These are phyloP conservation scores for Wickerhamia fluorescens DNA, from an alignment of 805 yeast genomes.

Conservation along the genomic window DNA sequence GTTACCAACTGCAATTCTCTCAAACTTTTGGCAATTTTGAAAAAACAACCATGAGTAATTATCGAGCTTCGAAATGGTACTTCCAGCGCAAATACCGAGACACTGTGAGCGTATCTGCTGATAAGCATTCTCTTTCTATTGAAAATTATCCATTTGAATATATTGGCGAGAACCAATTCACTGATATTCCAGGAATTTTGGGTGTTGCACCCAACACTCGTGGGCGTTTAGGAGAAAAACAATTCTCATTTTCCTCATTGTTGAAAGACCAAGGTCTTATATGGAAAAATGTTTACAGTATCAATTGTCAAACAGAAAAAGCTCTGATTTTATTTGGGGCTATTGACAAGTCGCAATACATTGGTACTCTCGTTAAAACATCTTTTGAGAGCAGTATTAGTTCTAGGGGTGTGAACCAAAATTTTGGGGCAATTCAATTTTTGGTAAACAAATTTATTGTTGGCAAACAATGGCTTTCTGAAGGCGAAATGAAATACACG, in stretches of 20 bases:
- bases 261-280: slow-evolving; percentile 8
- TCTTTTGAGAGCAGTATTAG: slow-evolving; percentile 9
- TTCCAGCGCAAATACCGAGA: neutral
- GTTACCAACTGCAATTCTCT: slow-evolving; percentile 1
- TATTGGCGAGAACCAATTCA: slow-evolving; percentile 2
- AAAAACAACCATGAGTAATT: neutral
- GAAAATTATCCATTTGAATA: slow-evolving; percentile 5
- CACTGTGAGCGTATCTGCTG: neutral
- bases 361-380: slow-evolving; percentile 13
- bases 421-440: too few relatives aligned
- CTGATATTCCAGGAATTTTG: slow-evolving; percentile 8
- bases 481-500: slow-evolving; percentile 7
- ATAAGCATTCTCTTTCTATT: too few relatives aligned
- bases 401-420: slow-evolving; percentile 3
- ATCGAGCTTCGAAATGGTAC: too few relatives aligned
- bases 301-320: slow-evolving; percentile 5
- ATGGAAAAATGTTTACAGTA: slow-evolving; percentile 6
- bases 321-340: slow-evolving; percentile 25
- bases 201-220: slow-evolving; percentile 11
- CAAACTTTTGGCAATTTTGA: neutral
- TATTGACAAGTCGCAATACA: slow-evolving; percentile 21
- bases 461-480: slow-evolving; percentile 9
- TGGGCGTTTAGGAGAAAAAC: neutral
- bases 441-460: slow-evolving; percentile 6
- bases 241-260: slow-evolving; percentile 9